A percentile compares a stretch with the other conserved stretches of the same genome.
Evolutionary conservation across 139 green algal genomes (phyloP).

Genomic region (Chlorella sp.): DNA sequence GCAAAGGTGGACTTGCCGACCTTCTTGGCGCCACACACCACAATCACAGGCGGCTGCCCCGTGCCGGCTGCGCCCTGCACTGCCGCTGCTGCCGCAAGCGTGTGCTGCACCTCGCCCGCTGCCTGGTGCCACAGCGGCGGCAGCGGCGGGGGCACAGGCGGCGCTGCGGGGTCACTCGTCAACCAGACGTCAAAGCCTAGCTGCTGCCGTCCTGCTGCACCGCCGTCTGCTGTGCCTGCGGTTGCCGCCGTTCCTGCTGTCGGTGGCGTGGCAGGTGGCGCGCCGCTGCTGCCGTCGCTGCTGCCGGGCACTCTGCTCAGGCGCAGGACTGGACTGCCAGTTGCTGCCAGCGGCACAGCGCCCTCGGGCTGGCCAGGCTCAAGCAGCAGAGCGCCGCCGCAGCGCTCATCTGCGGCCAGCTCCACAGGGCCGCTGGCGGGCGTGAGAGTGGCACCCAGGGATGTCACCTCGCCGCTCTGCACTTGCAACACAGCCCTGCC

Average conservation of each 20-base stretch:
- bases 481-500: constrained; percentile 18
- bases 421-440: neutral
- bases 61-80: neutral
- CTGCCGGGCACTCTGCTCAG: neutral
- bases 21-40: constrained; percentile 79
- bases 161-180: constrained; percentile 4
- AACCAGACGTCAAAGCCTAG: constrained; percentile 24
- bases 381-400: constrained; percentile 12
- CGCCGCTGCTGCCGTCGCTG: neutral
- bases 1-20: constrained; percentile 88
- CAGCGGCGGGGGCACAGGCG: neutral
- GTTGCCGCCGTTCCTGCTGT: no score
- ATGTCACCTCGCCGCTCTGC: constrained; percentile 31
- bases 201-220: neutral
- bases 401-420: constrained; percentile 27
- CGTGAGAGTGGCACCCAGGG: neutral
- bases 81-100: constrained; percentile 7
- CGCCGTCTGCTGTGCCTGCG: neutral
- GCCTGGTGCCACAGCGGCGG: constrained; percentile 39
- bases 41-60: constrained; percentile 49
- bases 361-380: neutral
- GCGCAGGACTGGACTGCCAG: neutral
- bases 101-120: constrained; percentile 6
- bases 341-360: constrained; percentile 10
- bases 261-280: neutral